phyloP scores from a whole-genome alignment of 495 filamentous ascomycete species.

The Annulohypoxylon stygium region DNA sequence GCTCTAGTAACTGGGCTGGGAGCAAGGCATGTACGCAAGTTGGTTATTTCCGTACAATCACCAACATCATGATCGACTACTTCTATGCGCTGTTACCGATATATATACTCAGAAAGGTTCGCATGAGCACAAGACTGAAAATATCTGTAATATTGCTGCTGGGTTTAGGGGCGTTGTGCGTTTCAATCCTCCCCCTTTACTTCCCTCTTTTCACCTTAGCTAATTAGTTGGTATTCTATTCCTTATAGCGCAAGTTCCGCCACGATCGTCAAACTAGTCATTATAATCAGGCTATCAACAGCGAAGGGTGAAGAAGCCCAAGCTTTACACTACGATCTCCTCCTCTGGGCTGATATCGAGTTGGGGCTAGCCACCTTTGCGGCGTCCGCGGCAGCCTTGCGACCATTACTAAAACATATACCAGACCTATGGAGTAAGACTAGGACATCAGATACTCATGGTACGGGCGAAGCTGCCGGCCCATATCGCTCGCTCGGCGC shows the following conservation, averaged over 20 bases:
- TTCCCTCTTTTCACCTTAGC: neutral
- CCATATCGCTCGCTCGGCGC: constrained; percentile 38
- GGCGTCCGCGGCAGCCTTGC: constrained; percentile 44
- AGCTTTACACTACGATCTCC: constrained; percentile 45
- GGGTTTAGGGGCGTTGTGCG: constrained; percentile 48
- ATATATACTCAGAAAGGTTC: constrained; percentile 41
- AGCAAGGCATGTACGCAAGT: constrained; percentile 44
- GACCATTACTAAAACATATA: constrained; percentile 45
- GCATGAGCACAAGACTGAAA: constrained; percentile 43
- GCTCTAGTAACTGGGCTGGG: constrained; percentile 49
- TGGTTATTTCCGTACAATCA: constrained; percentile 49
- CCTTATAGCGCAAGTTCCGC: constrained; percentile 47
- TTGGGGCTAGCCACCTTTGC: constrained; percentile 49
- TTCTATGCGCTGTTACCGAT: constrained; percentile 49
- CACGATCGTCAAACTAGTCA: constrained; percentile 50
- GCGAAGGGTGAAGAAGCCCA: constrained; percentile 39
- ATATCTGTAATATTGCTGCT: constrained; percentile 44
- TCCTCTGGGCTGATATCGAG: constrained; percentile 51
- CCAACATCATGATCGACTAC: constrained; percentile 52
- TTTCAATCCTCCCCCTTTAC: neutral
- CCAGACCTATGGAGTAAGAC: constrained; percentile 28
- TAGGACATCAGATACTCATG: constrained; percentile 23
- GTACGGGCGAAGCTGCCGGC: constrained; percentile 29
- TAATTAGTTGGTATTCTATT: constrained; percentile 1
- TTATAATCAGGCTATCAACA: constrained; percentile 41